Base-by-base conservation (phyloP, 495 filamentous ascomycete genomes). In the Rusavskia elegans region DNA sequence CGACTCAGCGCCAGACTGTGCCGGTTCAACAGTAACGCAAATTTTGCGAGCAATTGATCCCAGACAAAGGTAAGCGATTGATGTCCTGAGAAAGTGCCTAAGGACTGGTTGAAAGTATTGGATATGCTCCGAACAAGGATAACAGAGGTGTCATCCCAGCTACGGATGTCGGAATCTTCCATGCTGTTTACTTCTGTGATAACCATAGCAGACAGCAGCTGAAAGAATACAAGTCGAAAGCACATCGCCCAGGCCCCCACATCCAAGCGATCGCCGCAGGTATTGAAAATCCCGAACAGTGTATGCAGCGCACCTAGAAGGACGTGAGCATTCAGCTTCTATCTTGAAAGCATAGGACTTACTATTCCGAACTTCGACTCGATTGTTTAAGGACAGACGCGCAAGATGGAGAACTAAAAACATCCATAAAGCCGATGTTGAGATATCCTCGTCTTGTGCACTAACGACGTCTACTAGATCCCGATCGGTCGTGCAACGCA, bases 291-390 rank as follows among this genome's bases (percentile, higher is more conserved):
- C 37, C 89, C 76, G 51, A 96, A 76, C 16, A 96, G 68, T 0
- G 89, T 95, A 62, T 94, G 89, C 32, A 97, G 81, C 6, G 89
- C 85, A 53, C 75, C 73, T 78, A 48, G 20, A 20, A 4, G 30
- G 20, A 16, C 38, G 35, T 49, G 13, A 52, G 45, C 41, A 58
- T 45, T 27, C 38, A 20, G 48, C 32, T 13, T 36, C n/a, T 35
- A 19, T 16, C n/a, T 29, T 5, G 8, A 35, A 44, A 25, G 23
- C 19, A 13, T 16, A 21, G 41, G 0, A 59, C 71, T 61, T 63
- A 75, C 88, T 89, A 59, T 96, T 94, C 49, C 92, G 77, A 46
- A 96, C 76, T 60, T 97, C 92, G n/a, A 83, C 65, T 59, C 89
- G 77, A 23, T 77, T 71, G 61, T 95, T 87, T 5, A 76, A 80